phyloP scores from a whole-genome alignment of 257 asterid genomes.

The Ilex asprella region DNA sequence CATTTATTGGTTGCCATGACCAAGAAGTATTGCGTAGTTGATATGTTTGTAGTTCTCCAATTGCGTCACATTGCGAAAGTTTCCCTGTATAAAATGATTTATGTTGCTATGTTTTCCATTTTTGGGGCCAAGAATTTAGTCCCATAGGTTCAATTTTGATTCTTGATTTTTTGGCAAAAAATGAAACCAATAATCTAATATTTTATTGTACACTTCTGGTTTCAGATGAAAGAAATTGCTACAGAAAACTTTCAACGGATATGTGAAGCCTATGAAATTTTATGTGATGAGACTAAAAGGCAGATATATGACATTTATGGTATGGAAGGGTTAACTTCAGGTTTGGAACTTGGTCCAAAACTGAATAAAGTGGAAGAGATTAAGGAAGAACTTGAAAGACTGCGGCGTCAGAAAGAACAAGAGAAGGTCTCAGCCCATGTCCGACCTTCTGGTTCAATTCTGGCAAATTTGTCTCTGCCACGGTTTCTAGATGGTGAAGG shows the following conservation, averaged over 20 bases:
- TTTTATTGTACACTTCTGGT: slow-evolving; percentile 10
- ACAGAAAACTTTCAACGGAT: slow-evolving; percentile 95
- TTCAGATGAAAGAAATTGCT: slow-evolving; percentile 92
- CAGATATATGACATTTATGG: slow-evolving; percentile 89
- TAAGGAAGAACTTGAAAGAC: slow-evolving; percentile 88
- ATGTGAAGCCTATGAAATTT: slow-evolving; percentile 93
- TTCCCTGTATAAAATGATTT: too few species aligned
- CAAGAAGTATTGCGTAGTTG: too few species aligned
- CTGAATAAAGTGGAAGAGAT: slow-evolving; percentile 77
- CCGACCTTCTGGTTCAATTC: slow-evolving; percentile 71
- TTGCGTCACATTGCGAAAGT: too few species aligned
- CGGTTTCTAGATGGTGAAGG: slow-evolving; percentile 74
- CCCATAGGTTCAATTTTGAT: too few species aligned
- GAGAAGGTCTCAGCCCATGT: slow-evolving; percentile 55
- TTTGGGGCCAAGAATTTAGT: too few species aligned
- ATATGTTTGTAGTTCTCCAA: too few species aligned
- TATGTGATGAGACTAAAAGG: slow-evolving; percentile 72
- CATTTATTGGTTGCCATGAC: too few species aligned
- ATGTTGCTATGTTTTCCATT: too few species aligned
- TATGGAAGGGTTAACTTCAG: slow-evolving; percentile 90
- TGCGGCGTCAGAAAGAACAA: slow-evolving; percentile 59
- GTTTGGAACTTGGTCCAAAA: slow-evolving; percentile 87
- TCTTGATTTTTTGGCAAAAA: not conserved
- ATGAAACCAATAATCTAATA: not conserved
- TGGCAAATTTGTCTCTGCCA: slow-evolving; percentile 81